Evolutionary conservation across 495 filamentous ascomycete species (phyloP).

Genomic region (Opeltia flavorubescens): DNA sequence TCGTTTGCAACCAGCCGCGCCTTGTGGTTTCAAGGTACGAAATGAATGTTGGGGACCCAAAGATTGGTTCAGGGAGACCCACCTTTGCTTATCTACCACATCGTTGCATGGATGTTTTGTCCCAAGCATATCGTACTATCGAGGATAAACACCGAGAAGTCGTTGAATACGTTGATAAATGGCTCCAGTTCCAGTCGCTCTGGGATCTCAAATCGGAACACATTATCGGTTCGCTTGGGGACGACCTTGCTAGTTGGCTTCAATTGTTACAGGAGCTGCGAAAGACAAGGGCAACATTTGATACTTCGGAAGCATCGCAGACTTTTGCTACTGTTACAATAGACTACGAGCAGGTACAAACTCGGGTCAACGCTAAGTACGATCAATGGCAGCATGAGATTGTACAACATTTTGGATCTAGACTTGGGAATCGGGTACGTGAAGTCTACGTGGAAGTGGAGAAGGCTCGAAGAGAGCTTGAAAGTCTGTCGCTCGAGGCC

Average conservation of each 20-base stretch:
- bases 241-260: slow-evolving; percentile 82
- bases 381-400: slow-evolving; percentile 99
- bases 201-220: slow-evolving; percentile 96
- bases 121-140: slow-evolving; percentile 62
- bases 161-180: slow-evolving; percentile 79
- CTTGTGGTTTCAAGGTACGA: slow-evolving; percentile 92
- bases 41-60: slow-evolving; percentile 57
- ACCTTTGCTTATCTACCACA: slow-evolving; percentile 79
- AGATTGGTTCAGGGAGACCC: slow-evolving; percentile 43
- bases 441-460: slow-evolving; percentile 83
- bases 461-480: slow-evolving; percentile 72
- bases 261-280: slow-evolving; percentile 90
- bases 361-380: slow-evolving; percentile 95
- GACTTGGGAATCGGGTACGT: slow-evolving; percentile 78
- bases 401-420: slow-evolving; percentile 73
- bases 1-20: slow-evolving; percentile 81
- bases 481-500: slow-evolving; percentile 78
- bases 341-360: slow-evolving; percentile 96
- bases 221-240: slow-evolving; percentile 81
- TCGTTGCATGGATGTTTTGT: slow-evolving; percentile 61
- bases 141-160: slow-evolving; percentile 67
- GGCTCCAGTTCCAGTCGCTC: slow-evolving; percentile 95
- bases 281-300: slow-evolving; percentile 84
- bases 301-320: slow-evolving; percentile 81
- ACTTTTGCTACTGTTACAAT: slow-evolving; percentile 88